Evolutionary conservation across 176 grass and related monocot species (phyloP).

Genomic region (Cenchrus americanus): DNA sequence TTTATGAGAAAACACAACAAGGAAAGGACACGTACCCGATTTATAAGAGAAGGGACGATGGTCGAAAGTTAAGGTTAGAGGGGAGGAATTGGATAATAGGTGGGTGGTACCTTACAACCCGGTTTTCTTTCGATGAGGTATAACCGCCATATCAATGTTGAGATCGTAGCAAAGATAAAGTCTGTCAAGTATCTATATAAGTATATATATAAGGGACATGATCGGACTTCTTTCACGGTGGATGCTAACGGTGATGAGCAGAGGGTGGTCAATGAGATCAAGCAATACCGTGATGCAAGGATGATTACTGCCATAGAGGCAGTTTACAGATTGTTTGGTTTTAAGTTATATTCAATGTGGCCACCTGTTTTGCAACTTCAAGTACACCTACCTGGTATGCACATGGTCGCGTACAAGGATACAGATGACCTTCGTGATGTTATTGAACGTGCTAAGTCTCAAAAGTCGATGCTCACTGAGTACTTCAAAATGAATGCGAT

Average conservation of each 20-base stretch:
- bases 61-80: not conserved
- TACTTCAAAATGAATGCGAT: not conserved
- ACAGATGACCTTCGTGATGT: not conserved
- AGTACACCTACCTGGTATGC: not conserved
- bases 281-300: not conserved
- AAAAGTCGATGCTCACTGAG: not conserved
- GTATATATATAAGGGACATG: not conserved
- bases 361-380: not conserved
- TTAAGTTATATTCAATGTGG: not conserved
- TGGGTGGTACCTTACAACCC: not conserved
- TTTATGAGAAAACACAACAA: not conserved
- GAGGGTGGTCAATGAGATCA: not conserved
- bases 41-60: not conserved
- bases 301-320: not conserved
- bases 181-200: not conserved
- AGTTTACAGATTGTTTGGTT: not conserved
- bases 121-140: not conserved
- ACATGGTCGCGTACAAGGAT: not conserved
- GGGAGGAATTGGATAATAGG: not conserved
- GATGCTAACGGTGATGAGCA: not conserved
- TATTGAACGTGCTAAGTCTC: no score
- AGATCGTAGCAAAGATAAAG: not conserved
- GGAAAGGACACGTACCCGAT: not conserved
- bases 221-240: not conserved
- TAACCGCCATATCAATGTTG: not conserved